A percentile compares a stretch with the other conserved stretches of the same genome.
These are phyloP conservation scores for Lachancea nothofagi DNA, from an alignment of 805 yeast genomes.

Conservation along the genomic window DNA sequence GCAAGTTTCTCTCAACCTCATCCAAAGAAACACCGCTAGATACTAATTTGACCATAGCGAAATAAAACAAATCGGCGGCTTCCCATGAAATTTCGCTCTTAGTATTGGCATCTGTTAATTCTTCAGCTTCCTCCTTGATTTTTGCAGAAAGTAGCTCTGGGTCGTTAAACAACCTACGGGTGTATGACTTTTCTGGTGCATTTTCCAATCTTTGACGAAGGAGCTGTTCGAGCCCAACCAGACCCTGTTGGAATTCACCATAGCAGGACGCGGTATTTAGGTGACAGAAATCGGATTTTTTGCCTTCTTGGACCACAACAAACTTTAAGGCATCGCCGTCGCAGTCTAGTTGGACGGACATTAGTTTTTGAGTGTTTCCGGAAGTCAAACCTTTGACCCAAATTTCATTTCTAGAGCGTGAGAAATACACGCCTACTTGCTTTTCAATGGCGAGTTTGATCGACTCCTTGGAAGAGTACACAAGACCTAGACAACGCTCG, in stretches of 20 bases:
- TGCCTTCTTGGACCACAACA: slow-evolving; percentile 74
- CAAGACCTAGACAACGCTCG: slow-evolving; percentile 78
- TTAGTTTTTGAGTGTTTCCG: slow-evolving; percentile 85
- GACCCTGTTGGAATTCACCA: slow-evolving; percentile 56
- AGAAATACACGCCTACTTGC: slow-evolving; percentile 86
- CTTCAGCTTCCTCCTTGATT: slow-evolving; percentile 94
- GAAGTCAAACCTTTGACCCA: slow-evolving; percentile 96
- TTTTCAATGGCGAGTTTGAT: slow-evolving; percentile 75
- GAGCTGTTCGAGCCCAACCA: slow-evolving; percentile 57
- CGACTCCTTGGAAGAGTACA: slow-evolving; percentile 81
- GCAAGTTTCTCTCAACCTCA: slow-evolving; percentile 81
- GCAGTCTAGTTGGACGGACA: slow-evolving; percentile 72
- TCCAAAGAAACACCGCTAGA: slow-evolving; percentile 71
- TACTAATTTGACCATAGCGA: slow-evolving; percentile 66
- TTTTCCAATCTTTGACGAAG: slow-evolving; percentile 50
- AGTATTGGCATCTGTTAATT: slow-evolving; percentile 74
- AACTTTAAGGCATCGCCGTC: slow-evolving; percentile 89
- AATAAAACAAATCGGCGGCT: slow-evolving; percentile 86
- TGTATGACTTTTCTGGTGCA: slow-evolving; percentile 94
- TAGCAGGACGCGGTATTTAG: slow-evolving; percentile 75
- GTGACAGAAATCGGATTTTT: slow-evolving; percentile 83
- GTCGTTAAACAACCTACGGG: slow-evolving; percentile 81
- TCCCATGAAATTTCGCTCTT: slow-evolving; percentile 86
- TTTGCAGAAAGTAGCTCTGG: slow-evolving; percentile 71
- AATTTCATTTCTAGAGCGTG: slow-evolving; percentile 78